Percentiles rank a stretch among this genome's conserved stretches.
phyloP scores from a whole-genome alignment of 495 filamentous ascomycete genomes.

The Hypoxylon subgilvum region DNA sequence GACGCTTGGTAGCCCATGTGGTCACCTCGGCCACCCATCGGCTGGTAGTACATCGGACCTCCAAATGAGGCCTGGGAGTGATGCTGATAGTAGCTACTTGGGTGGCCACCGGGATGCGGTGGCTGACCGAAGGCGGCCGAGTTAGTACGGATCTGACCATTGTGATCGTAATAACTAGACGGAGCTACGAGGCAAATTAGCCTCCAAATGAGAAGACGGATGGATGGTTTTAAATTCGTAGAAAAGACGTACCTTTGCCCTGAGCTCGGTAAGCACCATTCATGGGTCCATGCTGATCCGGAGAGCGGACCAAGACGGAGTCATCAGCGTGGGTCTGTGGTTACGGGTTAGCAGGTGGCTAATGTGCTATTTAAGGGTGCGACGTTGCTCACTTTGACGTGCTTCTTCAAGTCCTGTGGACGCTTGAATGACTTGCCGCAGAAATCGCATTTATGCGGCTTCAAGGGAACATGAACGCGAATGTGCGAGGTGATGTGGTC shows the following conservation, averaged over 20 bases:
- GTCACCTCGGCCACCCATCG: conserved; percentile 57
- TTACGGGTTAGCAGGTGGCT: conserved; percentile 3
- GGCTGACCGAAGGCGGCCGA: conserved; percentile 58
- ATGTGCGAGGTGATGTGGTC: conserved; percentile 99
- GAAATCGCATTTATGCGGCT: conserved; percentile 98
- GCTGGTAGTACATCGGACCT: conserved; percentile 70
- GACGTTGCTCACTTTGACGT: conserved; percentile 72
- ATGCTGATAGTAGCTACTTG: conserved; percentile 63
- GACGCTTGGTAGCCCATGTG: conserved; percentile 59
- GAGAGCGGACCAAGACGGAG: conserved; percentile 81
- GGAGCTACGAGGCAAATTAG: conserved; percentile 59
- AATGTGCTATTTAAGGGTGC: not conserved
- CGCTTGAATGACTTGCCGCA: conserved; percentile 99
- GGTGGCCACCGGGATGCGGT: conserved; percentile 51
- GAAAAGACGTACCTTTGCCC: conserved; percentile 60
- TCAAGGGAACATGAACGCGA: conserved; percentile 94
- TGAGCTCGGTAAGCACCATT: conserved; percentile 61
- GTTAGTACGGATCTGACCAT: conserved; percentile 63
- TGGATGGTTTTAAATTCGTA: conserved; percentile 27
- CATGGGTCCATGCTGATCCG: conserved; percentile 68
- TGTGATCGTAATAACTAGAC: conserved; percentile 63
- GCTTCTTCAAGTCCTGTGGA: conserved; percentile 98
- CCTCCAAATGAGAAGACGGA: conserved; percentile 41
- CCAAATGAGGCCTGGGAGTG: conserved; percentile 64
- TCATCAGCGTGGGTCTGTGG: conserved; percentile 92